Conservation (phyloP, 441 rosid species). For the Kokia cookei region DNA sequence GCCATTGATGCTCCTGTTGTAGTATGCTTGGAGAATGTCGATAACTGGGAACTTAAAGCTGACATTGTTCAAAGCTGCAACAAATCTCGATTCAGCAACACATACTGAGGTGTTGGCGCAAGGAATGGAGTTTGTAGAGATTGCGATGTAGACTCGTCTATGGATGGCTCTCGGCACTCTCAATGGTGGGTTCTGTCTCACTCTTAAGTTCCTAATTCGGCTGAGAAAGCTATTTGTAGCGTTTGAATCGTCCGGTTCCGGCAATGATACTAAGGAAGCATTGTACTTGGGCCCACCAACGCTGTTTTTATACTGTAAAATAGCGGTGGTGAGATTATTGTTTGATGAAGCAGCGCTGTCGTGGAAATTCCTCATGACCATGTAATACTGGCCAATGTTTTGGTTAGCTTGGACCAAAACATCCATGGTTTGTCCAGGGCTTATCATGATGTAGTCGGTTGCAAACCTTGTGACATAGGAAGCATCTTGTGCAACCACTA, state of each 20-base stretch:
- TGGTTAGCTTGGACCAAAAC: conserved; percentile 33
- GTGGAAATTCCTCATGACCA: background rate
- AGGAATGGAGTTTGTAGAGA: conserved; percentile 16
- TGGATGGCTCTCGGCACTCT: conserved; percentile 25
- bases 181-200: conserved; percentile 15
- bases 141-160: conserved; percentile 16
- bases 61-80: conserved; percentile 27
- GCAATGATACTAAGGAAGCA: background rate
- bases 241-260: conserved; percentile 26
- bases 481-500: conserved; percentile 21
- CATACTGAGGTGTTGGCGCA: conserved; percentile 12
- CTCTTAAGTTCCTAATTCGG: conserved; percentile 28
- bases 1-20: conserved; percentile 14
- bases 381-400: conserved; percentile 22
- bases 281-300: background rate
- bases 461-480: conserved; percentile 18
- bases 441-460: conserved; percentile 16
- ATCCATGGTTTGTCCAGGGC: conserved; percentile 30
- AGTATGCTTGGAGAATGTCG: conserved; percentile 27
- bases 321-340: background rate
- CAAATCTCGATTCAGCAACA: conserved; percentile 9
- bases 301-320: background rate
- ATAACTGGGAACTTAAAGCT: conserved; percentile 2
- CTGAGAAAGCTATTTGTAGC: conserved; percentile 32
- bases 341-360: background rate